Evolutionary conservation across 2,329 filamentous ascomycete species (phyloP).

Genomic region (Chaetomium globosum): DNA sequence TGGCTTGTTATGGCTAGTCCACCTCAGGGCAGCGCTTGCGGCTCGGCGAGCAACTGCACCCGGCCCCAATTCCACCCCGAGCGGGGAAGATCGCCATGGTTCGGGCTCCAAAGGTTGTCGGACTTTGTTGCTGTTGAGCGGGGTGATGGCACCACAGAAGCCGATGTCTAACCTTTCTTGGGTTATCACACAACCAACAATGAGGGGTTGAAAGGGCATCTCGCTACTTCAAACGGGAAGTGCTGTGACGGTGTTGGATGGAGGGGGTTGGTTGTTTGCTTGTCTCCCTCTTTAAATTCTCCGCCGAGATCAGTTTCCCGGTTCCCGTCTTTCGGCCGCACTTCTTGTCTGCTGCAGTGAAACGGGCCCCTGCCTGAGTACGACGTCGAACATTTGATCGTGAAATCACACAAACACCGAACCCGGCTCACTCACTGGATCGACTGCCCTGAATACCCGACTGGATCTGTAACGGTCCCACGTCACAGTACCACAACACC

Average conservation of each 20-base stretch:
- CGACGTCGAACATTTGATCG: neutral
- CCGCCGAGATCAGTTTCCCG: neutral
- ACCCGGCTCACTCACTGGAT: neutral
- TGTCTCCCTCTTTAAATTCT: neutral
- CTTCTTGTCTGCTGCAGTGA: neutral
- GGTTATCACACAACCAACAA: neutral
- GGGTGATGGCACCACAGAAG: constrained; percentile 9
- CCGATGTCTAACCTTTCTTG: constrained; percentile 5
- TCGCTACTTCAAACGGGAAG: neutral
- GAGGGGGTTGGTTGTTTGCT: neutral
- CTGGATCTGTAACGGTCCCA: neutral
- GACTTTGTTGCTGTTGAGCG: neutral
- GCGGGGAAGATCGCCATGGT: constrained; percentile 14
- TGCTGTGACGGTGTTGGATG: neutral
- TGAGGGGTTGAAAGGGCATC: neutral
- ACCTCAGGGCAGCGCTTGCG: neutral
- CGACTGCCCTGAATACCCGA: neutral
- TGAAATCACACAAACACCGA: neutral
- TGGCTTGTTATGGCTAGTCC: neutral
- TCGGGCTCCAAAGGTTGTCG: neutral
- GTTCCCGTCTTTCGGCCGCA: constrained; percentile 7
- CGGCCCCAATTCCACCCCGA: neutral
- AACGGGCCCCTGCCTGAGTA: constrained; percentile 9
- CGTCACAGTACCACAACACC: neutral
- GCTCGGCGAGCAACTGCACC: neutral